Conservation (phyloP, 352 stramenopile species). For the Globisporangium paroecandrum region DNA sequence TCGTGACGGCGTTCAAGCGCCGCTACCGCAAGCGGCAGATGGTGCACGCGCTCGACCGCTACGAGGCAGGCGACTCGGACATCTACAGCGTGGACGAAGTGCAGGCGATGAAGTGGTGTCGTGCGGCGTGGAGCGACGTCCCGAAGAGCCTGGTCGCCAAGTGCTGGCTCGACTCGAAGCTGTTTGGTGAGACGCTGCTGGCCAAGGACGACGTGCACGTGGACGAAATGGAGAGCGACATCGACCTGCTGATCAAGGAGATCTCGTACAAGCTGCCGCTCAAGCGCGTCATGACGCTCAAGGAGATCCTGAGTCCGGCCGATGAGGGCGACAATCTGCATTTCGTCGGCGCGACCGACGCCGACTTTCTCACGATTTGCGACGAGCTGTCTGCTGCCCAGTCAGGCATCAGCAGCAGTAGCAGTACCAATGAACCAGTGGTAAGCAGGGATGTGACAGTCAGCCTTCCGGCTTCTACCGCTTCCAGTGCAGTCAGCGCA, state of each 20-base stretch:
- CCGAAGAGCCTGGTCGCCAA: constrained; percentile 10
- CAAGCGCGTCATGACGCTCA: constrained; percentile 17
- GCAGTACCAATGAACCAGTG: neutral
- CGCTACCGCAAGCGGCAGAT: constrained; percentile 25
- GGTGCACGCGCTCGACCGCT: constrained; percentile 18
- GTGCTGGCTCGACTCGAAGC: constrained; percentile 14
- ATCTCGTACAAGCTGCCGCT: constrained; percentile 13
- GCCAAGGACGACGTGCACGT: neutral
- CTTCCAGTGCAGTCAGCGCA: neutral
- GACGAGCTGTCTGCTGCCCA: constrained; percentile 10
- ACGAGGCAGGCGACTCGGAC: constrained; percentile 13
- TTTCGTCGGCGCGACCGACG: constrained; percentile 15
- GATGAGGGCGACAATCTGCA: constrained; percentile 17
- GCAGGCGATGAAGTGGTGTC: constrained; percentile 19
- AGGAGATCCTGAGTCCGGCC: constrained; percentile 15
- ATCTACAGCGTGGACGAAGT: constrained; percentile 14
- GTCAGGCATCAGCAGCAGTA: neutral
- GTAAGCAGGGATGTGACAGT: neutral
- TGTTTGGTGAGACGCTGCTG: constrained; percentile 11
- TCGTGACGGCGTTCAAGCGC: constrained; percentile 26
- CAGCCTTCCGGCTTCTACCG: neutral
- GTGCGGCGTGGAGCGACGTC: constrained; percentile 15
- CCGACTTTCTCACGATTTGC: constrained; percentile 12
- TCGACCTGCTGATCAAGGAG: constrained; percentile 17
- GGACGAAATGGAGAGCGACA: constrained; percentile 8